Evolutionary conservation across 371 early-diverging fungal species (phyloP), one percentile per base, ranked within the genome.

Genomic region (Circinella umbellata): DNA sequence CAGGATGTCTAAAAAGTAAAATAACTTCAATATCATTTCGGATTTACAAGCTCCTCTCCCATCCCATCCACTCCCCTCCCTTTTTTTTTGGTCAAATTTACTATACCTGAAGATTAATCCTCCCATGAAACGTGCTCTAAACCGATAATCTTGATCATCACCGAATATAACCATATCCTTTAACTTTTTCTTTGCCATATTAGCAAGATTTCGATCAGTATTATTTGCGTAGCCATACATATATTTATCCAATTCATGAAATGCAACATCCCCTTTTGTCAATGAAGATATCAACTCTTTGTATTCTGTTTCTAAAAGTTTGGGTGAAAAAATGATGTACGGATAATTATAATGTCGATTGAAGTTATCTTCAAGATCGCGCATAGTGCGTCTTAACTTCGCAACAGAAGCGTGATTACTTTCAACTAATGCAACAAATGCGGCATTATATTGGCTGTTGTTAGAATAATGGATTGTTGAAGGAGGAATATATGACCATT

Each of bases 121-220:
- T 18, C 77, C 75, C 76, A 76, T 72, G 55, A 77, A 81, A 42
- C 81, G 72, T 48, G 82, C 77, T 38, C 76, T 67, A 63, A 81
- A 79, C 37, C 79, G 72, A 66, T 73, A 76, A 14, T 77, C 70
- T 46, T 77, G 76, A 57, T 73, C 74, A 49, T 76, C 74, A 42
- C 82, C 82, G 74, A 73, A 75, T 66, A 74, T 66, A 6, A 71
- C 72, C 27, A 34, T 14, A 37, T 65, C 61, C 36, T 76, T 77
- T 63, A 82, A 35, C 35, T 69, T 18, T 8, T 62, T 39, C 11
- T 76, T 66, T 18, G 78, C 72, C 34, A 75, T 17, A 11, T 65
- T 75, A 7, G 82, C 82, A 53, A 55, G 71, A 11, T 71, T 59
- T 47, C 60, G 35, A 57, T 78, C 77, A 3, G 73, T 78, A 6